A percentile compares a stretch with the other conserved stretches of the same genome.
Conservation (phyloP, 176 grass and related monocot genomes). For the Zea mays region DNA sequence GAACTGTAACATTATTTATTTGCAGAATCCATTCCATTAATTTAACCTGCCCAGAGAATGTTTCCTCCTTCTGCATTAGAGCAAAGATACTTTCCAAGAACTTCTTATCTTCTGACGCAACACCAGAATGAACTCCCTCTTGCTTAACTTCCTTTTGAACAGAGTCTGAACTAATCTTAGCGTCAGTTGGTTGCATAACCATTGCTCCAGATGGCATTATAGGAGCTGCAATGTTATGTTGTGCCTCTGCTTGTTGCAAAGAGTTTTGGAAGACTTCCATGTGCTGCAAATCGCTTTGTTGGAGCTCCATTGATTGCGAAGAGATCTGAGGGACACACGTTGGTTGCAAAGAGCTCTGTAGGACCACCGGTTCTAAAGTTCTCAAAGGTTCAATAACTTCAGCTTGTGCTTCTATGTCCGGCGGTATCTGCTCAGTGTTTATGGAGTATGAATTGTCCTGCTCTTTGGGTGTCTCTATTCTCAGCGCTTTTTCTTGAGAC, state of each 20-base stretch:
- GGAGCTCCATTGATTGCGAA: conserved; percentile 12
- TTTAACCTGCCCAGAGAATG: conserved; percentile 85
- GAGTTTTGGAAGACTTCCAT: neutral
- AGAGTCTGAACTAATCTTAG: conserved; percentile 38
- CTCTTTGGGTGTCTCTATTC: conserved; percentile 46
- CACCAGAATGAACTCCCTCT: conserved; percentile 44
- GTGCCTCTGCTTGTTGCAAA: conserved; percentile 23
- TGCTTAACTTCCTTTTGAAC: conserved; percentile 38
- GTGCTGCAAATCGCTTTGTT: conserved; percentile 12
- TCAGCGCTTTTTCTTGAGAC: conserved; percentile 66
- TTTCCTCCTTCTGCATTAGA: conserved; percentile 82
- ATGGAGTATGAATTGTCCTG: conserved; percentile 33
- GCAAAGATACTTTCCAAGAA: conserved; percentile 82
- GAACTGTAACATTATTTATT: conserved; percentile 71
- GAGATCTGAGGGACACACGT: neutral
- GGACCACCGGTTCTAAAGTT: conserved; percentile 38
- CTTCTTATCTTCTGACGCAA: conserved; percentile 81
- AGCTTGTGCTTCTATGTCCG: conserved; percentile 42
- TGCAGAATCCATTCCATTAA: conserved; percentile 89
- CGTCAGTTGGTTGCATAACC: conserved; percentile 38
- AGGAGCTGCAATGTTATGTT: conserved; percentile 29
- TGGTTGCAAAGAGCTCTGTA: conserved; percentile 33
- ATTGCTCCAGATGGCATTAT: conserved; percentile 26
- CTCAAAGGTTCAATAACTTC: conserved; percentile 46
- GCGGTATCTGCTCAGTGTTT: conserved; percentile 39